Evolutionary conservation across 23 red algal species (phyloP).

Genomic region (Agarophyton chilense): DNA sequence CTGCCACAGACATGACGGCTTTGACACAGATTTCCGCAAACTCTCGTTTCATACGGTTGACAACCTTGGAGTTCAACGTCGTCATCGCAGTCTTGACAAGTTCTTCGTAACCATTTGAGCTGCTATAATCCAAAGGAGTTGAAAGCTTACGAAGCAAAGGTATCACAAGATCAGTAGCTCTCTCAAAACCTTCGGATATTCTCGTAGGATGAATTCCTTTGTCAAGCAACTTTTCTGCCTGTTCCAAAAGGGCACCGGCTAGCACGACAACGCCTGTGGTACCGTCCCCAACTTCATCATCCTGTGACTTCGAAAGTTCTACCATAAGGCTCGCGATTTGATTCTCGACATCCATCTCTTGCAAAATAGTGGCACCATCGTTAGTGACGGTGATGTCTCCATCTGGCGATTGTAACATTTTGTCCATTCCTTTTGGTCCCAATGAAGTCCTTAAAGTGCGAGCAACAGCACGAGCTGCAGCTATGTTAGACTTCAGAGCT

Average conservation of each 20-base stretch:
- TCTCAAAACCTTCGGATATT: slow-evolving; percentile 98
- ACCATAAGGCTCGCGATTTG: slow-evolving; percentile 97
- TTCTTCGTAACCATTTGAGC: slow-evolving; percentile 73
- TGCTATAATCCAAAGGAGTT: slow-evolving; percentile 66
- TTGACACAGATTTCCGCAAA: slow-evolving; percentile 95
- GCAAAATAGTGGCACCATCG: slow-evolving; percentile 97
- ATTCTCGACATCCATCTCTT: slow-evolving; percentile 97
- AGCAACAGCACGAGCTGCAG: slow-evolving; percentile 84
- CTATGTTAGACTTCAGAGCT: slow-evolving; percentile 96
- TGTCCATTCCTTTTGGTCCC: slow-evolving; percentile 98
- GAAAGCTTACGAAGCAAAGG: slow-evolving; percentile 72
- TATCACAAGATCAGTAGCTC: slow-evolving; percentile 84
- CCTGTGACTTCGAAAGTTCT: slow-evolving; percentile 91
- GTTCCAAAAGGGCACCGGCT: slow-evolving; percentile 90
- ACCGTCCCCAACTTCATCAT: slow-evolving; percentile 99
- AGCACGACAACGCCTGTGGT: slow-evolving; percentile 99
- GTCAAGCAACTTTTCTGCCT: slow-evolving; percentile 90
- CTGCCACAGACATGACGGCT: slow-evolving; percentile 91
- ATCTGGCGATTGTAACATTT: slow-evolving; percentile 96
- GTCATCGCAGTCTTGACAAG: slow-evolving; percentile 93
- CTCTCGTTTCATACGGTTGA: slow-evolving; percentile 80
- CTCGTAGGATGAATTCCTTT: slow-evolving; percentile 93
- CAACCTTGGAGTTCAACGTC: slow-evolving; percentile 95
- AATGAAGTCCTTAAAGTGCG: slow-evolving; percentile 91
- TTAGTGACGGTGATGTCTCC: slow-evolving; percentile 99